Conservation (phyloP, 805 yeast species). For the Millerozyma miso region DNA sequence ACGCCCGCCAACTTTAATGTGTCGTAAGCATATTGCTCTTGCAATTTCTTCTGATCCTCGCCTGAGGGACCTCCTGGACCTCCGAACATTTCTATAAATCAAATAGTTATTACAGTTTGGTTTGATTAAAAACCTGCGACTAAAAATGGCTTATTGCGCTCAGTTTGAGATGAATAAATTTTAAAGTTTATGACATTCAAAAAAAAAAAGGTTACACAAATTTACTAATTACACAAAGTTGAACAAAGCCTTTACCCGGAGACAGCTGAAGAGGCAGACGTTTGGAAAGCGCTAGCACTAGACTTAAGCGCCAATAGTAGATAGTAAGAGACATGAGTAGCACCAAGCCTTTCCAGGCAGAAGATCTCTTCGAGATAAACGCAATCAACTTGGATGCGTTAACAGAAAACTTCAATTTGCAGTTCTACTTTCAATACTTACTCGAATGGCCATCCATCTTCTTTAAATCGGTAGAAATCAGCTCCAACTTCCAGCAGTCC, state of each 20-base stretch:
- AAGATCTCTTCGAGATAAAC: slow-evolving; percentile 72
- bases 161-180: neutral
- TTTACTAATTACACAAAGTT: neutral
- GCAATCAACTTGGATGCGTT: slow-evolving; percentile 80
- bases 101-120: neutral
- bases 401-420: slow-evolving; percentile 86
- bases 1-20: slow-evolving; percentile 58
- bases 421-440: slow-evolving; percentile 80
- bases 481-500: slow-evolving; percentile 10
- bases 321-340: slow-evolving; percentile 62
- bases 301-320: too few species aligned
- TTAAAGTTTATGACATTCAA: neutral
- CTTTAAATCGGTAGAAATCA: slow-evolving; percentile 62
- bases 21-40: slow-evolving; percentile 56
- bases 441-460: slow-evolving; percentile 85
- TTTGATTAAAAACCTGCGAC: neutral
- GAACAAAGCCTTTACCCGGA: too few species aligned
- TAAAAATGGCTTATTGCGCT: too few species aligned
- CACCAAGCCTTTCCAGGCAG: slow-evolving; percentile 79
- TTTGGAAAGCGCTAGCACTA: too few species aligned
- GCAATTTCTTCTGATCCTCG: slow-evolving; percentile 65
- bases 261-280: too few species aligned
- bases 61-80: slow-evolving; percentile 48
- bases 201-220: neutral
- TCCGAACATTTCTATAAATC: slow-evolving; percentile 38